Evolutionary conservation across 2,329 filamentous ascomycete genomes (phyloP).

Genomic region (Hymenoscyphus linearis): DNA sequence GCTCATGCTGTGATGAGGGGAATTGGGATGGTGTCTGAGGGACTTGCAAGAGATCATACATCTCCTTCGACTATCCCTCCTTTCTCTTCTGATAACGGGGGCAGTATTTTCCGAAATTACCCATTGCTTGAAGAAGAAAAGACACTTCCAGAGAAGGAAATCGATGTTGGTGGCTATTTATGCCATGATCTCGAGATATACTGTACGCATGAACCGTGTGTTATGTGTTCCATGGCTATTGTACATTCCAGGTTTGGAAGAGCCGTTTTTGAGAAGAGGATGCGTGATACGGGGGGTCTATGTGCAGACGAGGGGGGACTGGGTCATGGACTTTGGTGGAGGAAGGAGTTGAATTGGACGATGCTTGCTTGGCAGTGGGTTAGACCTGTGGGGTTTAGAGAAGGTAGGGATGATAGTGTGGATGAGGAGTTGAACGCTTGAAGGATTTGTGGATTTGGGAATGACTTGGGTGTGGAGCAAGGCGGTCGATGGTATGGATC

Average conservation of each 20-base stretch:
- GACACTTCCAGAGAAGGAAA: conserved; percentile 52
- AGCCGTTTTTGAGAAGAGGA: conserved; percentile 73
- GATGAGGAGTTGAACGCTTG: background rate
- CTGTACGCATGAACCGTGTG: conserved; percentile 89
- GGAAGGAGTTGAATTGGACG: conserved; percentile 80
- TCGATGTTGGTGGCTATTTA: conserved; percentile 73
- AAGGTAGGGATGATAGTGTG: background rate
- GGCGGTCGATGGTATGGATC: no score
- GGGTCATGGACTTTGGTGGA: conserved; percentile 65
- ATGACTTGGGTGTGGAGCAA: no score
- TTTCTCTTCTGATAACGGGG: background rate
- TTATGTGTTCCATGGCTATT: conserved; percentile 96
- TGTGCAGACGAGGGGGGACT: conserved; percentile 64
- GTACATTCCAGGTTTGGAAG: conserved; percentile 88
- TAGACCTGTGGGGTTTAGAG: background rate
- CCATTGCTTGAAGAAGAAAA: conserved; percentile 65
- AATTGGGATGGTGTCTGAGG: conserved; percentile 73
- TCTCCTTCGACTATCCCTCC: conserved; percentile 25
- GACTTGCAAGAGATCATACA: conserved; percentile 36
- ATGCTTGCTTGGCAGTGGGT: conserved; percentile 66
- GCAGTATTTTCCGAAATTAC: conserved; percentile 57
- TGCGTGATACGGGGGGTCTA: conserved; percentile 77
- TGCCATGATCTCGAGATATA: conserved; percentile 93
- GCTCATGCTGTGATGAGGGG: conserved; percentile 73
- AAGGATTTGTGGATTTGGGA: background rate